Conservation (phyloP, 176 grass and related monocot species). For the Avena eriantha region DNA sequence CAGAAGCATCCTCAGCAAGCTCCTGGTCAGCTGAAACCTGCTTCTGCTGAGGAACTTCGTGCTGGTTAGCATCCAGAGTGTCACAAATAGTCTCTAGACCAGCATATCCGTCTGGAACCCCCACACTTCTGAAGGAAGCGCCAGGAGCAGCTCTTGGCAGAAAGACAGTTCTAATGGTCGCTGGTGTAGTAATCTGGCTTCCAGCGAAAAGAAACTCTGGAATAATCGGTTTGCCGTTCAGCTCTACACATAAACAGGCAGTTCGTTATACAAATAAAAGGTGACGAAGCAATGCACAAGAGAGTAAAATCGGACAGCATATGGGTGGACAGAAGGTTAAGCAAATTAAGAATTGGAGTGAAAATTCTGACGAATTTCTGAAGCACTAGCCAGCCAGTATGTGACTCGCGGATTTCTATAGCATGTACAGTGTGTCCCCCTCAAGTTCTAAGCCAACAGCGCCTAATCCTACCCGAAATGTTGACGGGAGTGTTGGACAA, state of each 20-base stretch:
- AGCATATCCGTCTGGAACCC: constrained; percentile 47
- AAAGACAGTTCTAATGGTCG: constrained; percentile 46
- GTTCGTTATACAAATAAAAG: constrained; percentile 36
- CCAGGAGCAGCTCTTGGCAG: constrained; percentile 42
- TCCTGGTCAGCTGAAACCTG: constrained; percentile 43
- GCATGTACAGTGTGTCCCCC: too few relatives aligned
- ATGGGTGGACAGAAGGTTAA: neutral
- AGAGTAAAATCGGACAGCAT: constrained; percentile 1
- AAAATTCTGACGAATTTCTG: neutral
- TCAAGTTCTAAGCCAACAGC: neutral
- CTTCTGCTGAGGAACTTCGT: constrained; percentile 46
- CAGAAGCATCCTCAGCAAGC: constrained; percentile 41
- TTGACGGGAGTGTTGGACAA: constrained; percentile 4
- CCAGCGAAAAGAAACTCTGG: constrained; percentile 57
- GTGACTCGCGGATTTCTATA: neutral
- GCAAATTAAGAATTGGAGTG: neutral
- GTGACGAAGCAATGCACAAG: neutral
- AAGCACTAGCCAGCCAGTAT: neutral
- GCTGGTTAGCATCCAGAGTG: constrained; percentile 35
- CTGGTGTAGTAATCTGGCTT: constrained; percentile 64
- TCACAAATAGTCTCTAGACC: constrained; percentile 37
- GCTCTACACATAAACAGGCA: constrained; percentile 52
- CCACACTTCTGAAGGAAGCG: constrained; percentile 39
- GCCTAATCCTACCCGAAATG: constrained; percentile 13
- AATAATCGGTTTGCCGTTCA: constrained; percentile 56